phyloP scores from a whole-genome alignment of 2,329 filamentous ascomycete genomes.

The Penicillium nordicum region DNA sequence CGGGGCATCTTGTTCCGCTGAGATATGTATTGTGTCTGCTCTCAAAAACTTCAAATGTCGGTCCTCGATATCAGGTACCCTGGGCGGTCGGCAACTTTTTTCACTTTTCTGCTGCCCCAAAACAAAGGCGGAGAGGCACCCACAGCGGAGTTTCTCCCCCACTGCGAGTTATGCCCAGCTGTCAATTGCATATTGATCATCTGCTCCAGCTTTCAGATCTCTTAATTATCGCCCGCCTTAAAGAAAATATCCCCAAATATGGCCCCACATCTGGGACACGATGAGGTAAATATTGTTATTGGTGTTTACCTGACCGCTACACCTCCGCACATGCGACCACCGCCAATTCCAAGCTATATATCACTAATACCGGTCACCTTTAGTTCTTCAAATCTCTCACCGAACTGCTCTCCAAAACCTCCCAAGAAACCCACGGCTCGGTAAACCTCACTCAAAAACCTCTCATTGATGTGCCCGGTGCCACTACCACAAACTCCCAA shows the following conservation, averaged over 20 bases:
- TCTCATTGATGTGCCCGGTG: slow-evolving; percentile 23
- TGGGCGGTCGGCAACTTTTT: slow-evolving; percentile 26
- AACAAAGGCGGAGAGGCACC: slow-evolving; percentile 17
- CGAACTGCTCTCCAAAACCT: slow-evolving; percentile 39
- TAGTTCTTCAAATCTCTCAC: slow-evolving; percentile 46
- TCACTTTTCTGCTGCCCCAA: slow-evolving; percentile 22
- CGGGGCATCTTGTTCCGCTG: slow-evolving; percentile 27
- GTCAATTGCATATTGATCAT: slow-evolving; percentile 11
- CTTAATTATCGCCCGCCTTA: slow-evolving; percentile 2
- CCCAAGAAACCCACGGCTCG: slow-evolving; percentile 41
- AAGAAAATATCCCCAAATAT: slow-evolving; percentile 17
- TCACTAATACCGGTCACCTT: not conserved
- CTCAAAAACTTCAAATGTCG: not conserved
- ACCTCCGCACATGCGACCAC: slow-evolving; percentile 8
- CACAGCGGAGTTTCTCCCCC: slow-evolving; percentile 26
- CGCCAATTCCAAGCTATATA: slow-evolving; percentile 15
- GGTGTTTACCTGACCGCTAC: not conserved
- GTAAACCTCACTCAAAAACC: slow-evolving; percentile 46
- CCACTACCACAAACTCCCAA: slow-evolving; percentile 58
- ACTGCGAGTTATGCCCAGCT: slow-evolving; percentile 13
- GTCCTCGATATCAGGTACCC: slow-evolving; percentile 1
- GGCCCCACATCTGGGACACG: slow-evolving; percentile 39
- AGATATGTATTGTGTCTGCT: not conserved
- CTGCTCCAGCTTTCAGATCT: slow-evolving; percentile 6
- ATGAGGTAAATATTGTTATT: slow-evolving; percentile 36